Conservation (phyloP, 768 basidiomycete genomes). For the Chalciporus sphaerocephalus region DNA sequence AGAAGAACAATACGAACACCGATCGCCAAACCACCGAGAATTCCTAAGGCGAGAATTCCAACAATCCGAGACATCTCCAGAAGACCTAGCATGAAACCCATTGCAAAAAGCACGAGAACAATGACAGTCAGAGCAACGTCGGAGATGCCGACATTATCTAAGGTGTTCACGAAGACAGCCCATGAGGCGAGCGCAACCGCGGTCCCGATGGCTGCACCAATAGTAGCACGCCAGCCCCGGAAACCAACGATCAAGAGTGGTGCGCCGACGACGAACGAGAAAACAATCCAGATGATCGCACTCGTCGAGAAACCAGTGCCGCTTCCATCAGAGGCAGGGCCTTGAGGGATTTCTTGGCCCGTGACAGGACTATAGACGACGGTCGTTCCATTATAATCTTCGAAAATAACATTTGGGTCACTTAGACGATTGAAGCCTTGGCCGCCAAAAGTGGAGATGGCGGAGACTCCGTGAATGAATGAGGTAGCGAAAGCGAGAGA, state of each 20-base stretch:
- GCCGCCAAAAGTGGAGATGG: conserved; percentile 3
- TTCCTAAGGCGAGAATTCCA: conserved; percentile 44
- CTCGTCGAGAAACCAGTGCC: conserved; percentile 45
- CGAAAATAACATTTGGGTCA: conserved; percentile 31
- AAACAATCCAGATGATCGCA: conserved; percentile 57
- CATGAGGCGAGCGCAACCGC: conserved; percentile 49
- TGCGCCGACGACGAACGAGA: conserved; percentile 46
- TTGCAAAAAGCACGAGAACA: conserved; percentile 44
- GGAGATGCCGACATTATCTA: conserved; percentile 43
- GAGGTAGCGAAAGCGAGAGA: conserved; percentile 12
- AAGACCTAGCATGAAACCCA: conserved; percentile 52
- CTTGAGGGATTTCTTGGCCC: conserved; percentile 45
- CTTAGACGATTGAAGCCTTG: conserved; percentile 21
- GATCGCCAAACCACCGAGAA: conserved; percentile 54
- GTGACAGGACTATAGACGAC: conserved; percentile 45
- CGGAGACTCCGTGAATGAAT: conserved; percentile 8
- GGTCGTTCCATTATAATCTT: conserved; percentile 32
- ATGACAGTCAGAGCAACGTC: conserved; percentile 50
- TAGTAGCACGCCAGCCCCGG: conserved; percentile 52
- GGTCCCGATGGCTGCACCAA: conserved; percentile 51
- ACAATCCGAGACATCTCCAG: conserved; percentile 47
- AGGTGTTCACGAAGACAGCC: conserved; percentile 58
- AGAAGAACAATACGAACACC: conserved; percentile 53
- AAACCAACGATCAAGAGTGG: conserved; percentile 57
- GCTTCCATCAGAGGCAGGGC: conserved; percentile 54